Percentiles rank a stretch among this genome's conserved stretches.
phyloP scores from a whole-genome alignment of 2,329 filamentous ascomycete species.

The Fusarium compactum region DNA sequence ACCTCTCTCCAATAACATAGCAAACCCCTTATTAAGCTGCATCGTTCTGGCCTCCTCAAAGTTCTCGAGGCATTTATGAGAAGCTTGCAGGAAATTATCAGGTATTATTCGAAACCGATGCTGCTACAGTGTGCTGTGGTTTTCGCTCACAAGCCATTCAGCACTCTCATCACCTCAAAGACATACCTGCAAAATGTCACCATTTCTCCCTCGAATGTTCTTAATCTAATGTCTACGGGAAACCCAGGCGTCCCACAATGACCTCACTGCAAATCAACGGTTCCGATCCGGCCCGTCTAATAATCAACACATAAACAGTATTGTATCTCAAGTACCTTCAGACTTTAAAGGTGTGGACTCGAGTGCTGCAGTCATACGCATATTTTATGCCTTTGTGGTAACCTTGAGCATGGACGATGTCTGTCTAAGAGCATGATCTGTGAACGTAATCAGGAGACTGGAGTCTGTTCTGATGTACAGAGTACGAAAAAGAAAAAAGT shows the following conservation, averaged over 20 bases:
- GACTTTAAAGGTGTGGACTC: not conserved
- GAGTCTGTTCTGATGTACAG: not conserved
- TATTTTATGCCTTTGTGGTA: not conserved
- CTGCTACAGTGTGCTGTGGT: not conserved
- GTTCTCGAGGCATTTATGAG: slow-evolving; percentile 18
- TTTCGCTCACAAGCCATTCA: slow-evolving; percentile 11
- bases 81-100: slow-evolving; percentile 5
- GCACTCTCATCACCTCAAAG: slow-evolving; percentile 3
- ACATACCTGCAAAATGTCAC: slow-evolving; percentile 40
- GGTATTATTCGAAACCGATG: slow-evolving; percentile 4
- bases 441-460: not conserved
- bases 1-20: not conserved
- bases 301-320: not conserved
- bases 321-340: not conserved
- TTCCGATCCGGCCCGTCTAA: slow-evolving; percentile 25
- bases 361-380: not conserved
- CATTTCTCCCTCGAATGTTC: slow-evolving; percentile 39
- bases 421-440: not conserved
- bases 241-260: slow-evolving; percentile 36
- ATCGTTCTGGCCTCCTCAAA: slow-evolving; percentile 15
- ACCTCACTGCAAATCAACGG: slow-evolving; percentile 29
- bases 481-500: not conserved
- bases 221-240: slow-evolving; percentile 34
- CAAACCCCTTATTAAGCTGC: not conserved
- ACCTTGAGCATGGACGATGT: not conserved